Base-by-base conservation (phyloP, 164 flowering plant species). In the Vitis rotundifolia region DNA sequence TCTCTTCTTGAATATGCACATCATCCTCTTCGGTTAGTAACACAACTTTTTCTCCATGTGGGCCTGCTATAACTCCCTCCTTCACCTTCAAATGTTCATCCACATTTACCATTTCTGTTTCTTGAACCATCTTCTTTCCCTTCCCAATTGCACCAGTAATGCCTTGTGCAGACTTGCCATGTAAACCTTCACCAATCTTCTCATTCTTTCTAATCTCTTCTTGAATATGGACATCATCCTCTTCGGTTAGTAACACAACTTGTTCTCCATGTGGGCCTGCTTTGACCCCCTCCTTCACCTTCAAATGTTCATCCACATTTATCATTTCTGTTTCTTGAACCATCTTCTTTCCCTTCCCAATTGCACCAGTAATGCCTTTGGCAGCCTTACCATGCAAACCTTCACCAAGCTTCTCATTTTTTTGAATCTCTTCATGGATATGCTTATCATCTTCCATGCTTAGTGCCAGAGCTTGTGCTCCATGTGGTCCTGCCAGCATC, bases 381-480 rank as follows among this genome's bases (percentile, higher is more conserved):
- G 44, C 65, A 28, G 70, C 15, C 13, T 68, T 76, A 12, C n/a
- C 74, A 19, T 71, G 80, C 60, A 69, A 59, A 49, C 71, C 80
- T 68, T 73, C 60, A 0, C 70, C 70, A n/a, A 49, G 6, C 37
- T 50, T 68, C 66, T 68, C 80, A 12, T 69, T 69, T 76, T 77
- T 82, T 57, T 14, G 55, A 5, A 78, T 69, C 26, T 59, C 64
- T 67, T 83, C 81, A 44, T 78, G 68, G 8, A 73, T 52, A 60
- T 71, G 81, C 55, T 78, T 79, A 67, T 85, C 88, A 28, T 83
- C 86, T 55, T 81, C 86, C 3, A 83, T 28, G 3, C 75, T 51
- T 12, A 84, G 29, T 31, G 66, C 57, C 73, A 75, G 74, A 11
- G 65, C 28, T 64, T 78, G 10, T 12, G 59, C 48, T 11, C 81